Percentiles rank a stretch among this genome's conserved stretches.
Conservation (phyloP, 1,284 basidiomycete species). For the Ustilago cynodontis region DNA sequence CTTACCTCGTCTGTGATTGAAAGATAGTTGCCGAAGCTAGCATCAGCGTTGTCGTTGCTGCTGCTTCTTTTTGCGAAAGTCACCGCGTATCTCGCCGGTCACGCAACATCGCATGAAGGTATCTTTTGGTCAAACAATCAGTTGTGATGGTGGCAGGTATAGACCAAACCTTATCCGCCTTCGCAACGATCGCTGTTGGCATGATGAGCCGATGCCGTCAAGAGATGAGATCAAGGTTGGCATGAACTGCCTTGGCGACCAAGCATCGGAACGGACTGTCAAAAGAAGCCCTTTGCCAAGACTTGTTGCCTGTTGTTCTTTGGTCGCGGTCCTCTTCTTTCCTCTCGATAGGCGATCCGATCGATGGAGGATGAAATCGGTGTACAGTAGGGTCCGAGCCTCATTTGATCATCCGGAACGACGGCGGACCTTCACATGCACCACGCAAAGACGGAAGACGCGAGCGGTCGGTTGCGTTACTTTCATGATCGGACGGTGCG, state of each 20-base stretch:
- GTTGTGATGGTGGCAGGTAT: no score
- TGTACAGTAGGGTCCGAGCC: background rate
- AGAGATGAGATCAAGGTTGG: background rate
- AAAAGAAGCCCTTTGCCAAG: background rate
- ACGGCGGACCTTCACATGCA: background rate
- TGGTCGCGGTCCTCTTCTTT: background rate
- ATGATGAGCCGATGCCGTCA: no score
- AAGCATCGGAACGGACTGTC: background rate
- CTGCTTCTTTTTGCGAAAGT: background rate
- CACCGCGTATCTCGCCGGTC: background rate
- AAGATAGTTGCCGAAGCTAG: conserved; percentile 1
- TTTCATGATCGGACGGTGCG: no score
- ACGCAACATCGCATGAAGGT: background rate
- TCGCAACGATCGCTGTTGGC: no score
- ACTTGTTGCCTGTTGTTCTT: background rate
- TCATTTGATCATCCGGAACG: background rate
- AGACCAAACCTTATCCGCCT: no score
- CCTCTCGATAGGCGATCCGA: background rate
- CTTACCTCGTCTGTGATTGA: background rate
- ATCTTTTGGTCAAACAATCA: no score
- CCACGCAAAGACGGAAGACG: background rate
- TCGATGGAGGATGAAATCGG: background rate
- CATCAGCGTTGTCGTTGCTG: background rate
- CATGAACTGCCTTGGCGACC: background rate
- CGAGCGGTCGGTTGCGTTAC: background rate